Evolutionary conservation across 352 stramenopile genomes (phyloP).

Genomic region (Globisporangium canariense): DNA sequence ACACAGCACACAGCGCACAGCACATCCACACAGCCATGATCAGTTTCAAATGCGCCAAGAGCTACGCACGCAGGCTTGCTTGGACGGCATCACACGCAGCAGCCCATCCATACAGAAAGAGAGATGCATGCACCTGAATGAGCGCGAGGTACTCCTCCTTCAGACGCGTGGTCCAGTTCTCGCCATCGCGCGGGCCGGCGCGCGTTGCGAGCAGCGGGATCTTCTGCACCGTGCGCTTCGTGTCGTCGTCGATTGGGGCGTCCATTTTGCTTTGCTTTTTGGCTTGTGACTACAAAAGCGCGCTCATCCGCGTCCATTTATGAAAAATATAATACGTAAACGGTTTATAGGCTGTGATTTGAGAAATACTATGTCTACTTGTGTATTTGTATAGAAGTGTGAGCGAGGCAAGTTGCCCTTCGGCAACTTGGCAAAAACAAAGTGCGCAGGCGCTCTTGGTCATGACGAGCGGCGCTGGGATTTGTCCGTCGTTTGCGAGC

Average conservation of each 20-base stretch:
- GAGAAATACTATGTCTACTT: no score
- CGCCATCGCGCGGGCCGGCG: constrained; percentile 75
- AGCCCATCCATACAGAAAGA: neutral
- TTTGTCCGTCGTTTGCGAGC: no score
- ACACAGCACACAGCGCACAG: neutral
- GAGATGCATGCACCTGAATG: constrained; percentile 45
- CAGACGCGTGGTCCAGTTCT: constrained; percentile 76
- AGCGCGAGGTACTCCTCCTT: constrained; percentile 88
- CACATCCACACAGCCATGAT: neutral
- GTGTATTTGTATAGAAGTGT: no score
- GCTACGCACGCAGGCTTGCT: neutral
- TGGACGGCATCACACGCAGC: neutral
- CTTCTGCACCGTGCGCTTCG: constrained; percentile 80
- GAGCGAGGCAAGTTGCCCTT: no score
- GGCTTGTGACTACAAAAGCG: neutral
- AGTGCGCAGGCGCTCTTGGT: no score
- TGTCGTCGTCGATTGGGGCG: constrained; percentile 77
- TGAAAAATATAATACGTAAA: no score
- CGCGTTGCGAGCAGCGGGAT: constrained; percentile 78
- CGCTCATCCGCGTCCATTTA: no score
- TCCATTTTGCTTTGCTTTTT: constrained; percentile 30
- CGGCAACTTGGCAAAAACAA: no score
- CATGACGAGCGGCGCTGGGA: no score
- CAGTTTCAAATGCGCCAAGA: neutral
- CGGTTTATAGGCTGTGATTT: no score